phyloP scores from a whole-genome alignment of 345 rosid species.

The Cardamine chenopodiifolia region DNA sequence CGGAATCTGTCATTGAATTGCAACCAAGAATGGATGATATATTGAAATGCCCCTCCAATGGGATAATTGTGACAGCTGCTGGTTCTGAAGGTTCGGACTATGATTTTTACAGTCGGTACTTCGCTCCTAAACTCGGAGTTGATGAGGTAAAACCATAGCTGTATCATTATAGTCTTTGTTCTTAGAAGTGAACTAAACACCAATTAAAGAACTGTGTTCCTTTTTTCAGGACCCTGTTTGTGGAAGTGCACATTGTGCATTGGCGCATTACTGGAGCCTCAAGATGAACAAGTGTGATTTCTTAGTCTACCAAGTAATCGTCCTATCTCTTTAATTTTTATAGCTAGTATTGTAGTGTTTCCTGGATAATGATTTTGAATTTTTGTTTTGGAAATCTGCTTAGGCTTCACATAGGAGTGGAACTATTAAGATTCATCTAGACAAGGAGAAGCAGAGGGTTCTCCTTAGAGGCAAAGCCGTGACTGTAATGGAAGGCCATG shows the following conservation, averaged over 20 bases:
- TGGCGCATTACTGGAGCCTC: constrained; percentile 71
- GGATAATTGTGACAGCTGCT: constrained; percentile 60
- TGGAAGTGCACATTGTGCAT: constrained; percentile 80
- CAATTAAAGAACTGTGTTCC: background rate
- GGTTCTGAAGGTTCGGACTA: constrained; percentile 62
- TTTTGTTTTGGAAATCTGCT: background rate
- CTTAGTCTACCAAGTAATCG: constrained; percentile 60
- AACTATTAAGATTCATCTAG: constrained; percentile 52
- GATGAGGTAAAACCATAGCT: constrained; percentile 56
- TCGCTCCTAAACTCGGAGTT: constrained; percentile 64
- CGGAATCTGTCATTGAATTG: constrained; percentile 54
- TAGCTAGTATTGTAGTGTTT: background rate
- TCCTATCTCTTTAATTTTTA: background rate
- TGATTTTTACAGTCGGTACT: constrained; percentile 70
- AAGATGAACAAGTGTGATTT: constrained; percentile 67
- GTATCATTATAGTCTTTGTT: background rate
- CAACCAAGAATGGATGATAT: constrained; percentile 60
- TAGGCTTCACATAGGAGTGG: constrained; percentile 80
- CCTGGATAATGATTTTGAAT: constrained; percentile 6
- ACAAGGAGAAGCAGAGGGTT: constrained; percentile 58
- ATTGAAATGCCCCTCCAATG: constrained; percentile 53
- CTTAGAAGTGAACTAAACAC: constrained; percentile 13
- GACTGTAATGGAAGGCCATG: constrained; percentile 65
- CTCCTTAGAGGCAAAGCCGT: constrained; percentile 66
- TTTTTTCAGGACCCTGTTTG: constrained; percentile 71